Evolutionary conservation across 495 filamentous ascomycete species (phyloP).

Genomic region (Emericellopsis terricola): DNA sequence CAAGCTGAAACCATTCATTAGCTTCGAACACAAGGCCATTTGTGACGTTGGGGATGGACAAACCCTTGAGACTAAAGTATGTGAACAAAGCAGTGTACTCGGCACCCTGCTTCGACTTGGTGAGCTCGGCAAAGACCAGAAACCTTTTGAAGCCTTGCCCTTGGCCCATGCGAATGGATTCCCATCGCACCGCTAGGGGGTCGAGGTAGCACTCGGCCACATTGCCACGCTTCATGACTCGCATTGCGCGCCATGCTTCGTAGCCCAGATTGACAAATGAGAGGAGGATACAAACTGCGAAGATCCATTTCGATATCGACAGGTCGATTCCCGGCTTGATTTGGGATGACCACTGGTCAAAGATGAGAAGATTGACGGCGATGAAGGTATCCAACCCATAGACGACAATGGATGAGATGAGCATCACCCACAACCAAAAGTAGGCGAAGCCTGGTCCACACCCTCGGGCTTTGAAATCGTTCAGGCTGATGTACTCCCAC

Average conservation of each 20-base stretch:
- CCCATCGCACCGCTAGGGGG: constrained; percentile 60
- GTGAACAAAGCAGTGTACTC: constrained; percentile 87
- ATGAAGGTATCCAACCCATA: constrained; percentile 87
- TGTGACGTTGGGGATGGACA: too few species aligned
- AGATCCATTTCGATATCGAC: constrained; percentile 71
- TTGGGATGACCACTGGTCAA: constrained; percentile 46
- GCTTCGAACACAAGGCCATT: constrained; percentile 3
- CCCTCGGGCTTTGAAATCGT: constrained; percentile 71
- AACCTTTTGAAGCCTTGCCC: constrained; percentile 68
- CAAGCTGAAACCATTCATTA: too few species aligned
- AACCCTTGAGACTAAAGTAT: constrained; percentile 87
- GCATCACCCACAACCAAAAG: constrained; percentile 60
- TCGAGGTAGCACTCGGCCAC: constrained; percentile 88
- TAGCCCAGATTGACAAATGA: constrained; percentile 62
- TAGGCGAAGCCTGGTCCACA: constrained; percentile 68
- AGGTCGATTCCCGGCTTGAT: constrained; percentile 36
- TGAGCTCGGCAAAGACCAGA: constrained; percentile 80
- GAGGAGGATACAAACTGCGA: constrained; percentile 70
- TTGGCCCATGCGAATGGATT: constrained; percentile 52
- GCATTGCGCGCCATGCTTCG: constrained; percentile 59
- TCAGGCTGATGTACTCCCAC: constrained; percentile 88
- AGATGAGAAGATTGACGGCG: constrained; percentile 73
- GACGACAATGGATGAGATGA: constrained; percentile 62
- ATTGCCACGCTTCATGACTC: constrained; percentile 63
- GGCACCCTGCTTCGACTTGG: constrained; percentile 74